These are phyloP conservation scores for Marasmius tenuissimus DNA, from an alignment of 1,284 basidiomycete genomes.

Conservation along the genomic window DNA sequence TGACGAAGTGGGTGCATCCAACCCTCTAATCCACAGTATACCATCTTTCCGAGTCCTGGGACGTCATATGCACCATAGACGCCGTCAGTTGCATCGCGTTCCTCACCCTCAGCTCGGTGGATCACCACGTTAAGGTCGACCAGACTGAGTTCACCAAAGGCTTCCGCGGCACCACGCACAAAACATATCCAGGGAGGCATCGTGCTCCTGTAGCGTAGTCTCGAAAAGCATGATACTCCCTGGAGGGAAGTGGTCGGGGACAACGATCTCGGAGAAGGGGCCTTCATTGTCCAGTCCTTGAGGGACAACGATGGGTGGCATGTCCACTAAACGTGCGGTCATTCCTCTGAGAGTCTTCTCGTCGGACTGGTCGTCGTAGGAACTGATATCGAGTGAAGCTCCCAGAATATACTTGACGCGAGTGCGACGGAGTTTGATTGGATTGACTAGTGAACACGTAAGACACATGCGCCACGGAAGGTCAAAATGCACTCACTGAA, in stretches of 20 bases:
- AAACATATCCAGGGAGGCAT: conserved; percentile 66
- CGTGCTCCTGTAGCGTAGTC: conserved; percentile 74
- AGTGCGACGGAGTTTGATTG: conserved; percentile 80
- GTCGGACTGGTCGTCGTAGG: conserved; percentile 60
- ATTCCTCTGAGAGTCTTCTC: conserved; percentile 68
- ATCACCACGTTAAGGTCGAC: conserved; percentile 87
- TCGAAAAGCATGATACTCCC: conserved; percentile 91
- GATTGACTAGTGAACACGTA: conserved; percentile 57
- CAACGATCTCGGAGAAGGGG: conserved; percentile 72
- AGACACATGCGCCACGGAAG: conserved; percentile 2
- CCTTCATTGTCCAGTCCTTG: conserved; percentile 68
- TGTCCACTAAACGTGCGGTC: conserved; percentile 66
- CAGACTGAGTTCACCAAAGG: conserved; percentile 74
- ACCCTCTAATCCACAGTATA: conserved; percentile 91
- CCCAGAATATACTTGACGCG: conserved; percentile 81
- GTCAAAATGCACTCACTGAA: conserved; percentile 47
- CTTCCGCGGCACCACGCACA: conserved; percentile 71
- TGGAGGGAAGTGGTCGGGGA: conserved; percentile 88
- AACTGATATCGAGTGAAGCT: conserved; percentile 67
- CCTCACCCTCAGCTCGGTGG: conserved; percentile 86
- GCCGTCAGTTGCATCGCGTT: conserved; percentile 79
- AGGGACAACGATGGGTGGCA: conserved; percentile 51
- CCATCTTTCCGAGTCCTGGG: conserved; percentile 70
- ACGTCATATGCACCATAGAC: conserved; percentile 79
- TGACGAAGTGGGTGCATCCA: conserved; percentile 89